A percentile compares a stretch with the other conserved stretches of the same genome.
These are phyloP conservation scores for Melaleuca alternifolia DNA, from an alignment of 345 rosid species.

Conservation along the genomic window DNA sequence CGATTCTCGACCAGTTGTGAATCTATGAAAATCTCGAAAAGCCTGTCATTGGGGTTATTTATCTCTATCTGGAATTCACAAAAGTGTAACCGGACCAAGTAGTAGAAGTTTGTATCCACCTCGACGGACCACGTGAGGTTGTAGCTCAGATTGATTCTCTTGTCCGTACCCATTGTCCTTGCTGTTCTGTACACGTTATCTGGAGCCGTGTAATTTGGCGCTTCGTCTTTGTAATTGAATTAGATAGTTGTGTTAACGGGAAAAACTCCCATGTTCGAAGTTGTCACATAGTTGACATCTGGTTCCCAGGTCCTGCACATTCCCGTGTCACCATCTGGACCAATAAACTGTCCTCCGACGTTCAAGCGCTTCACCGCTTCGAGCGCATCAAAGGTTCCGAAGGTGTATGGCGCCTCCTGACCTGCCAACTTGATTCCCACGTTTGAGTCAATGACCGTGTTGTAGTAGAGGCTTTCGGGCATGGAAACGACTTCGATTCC, in stretches of 20 bases:
- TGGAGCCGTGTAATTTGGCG: conserved; percentile 23
- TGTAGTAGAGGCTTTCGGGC: conserved; percentile 15
- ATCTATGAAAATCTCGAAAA: conserved; percentile 13
- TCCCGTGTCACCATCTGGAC: not conserved
- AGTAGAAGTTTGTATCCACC: conserved; percentile 21
- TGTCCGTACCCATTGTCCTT: conserved; percentile 1
- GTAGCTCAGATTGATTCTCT: not conserved
- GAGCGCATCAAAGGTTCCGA: rapidly evolving
- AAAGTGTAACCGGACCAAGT: conserved; percentile 18
- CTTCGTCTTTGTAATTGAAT: not conserved
- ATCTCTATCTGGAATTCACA: not conserved
- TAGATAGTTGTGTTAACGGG: not conserved
- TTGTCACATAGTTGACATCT: not conserved
- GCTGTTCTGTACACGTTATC: conserved; percentile 3
- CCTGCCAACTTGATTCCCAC: not conserved
- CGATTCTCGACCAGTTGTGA: not conserved
- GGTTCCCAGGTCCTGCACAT: conserved; percentile 16
- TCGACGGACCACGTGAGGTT: conserved; percentile 25
- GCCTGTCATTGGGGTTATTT: not conserved
- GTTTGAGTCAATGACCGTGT: rapidly evolving
- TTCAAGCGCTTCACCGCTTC: conserved; percentile 13
- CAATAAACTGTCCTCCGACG: conserved; percentile 12
- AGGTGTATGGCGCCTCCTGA: rapidly evolving
- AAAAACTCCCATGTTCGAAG: not conserved
- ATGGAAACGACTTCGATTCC: conserved; percentile 33